These are phyloP conservation scores for Kodamaea ohmeri DNA, from an alignment of 1,139 yeast species.

Conservation along the genomic window DNA sequence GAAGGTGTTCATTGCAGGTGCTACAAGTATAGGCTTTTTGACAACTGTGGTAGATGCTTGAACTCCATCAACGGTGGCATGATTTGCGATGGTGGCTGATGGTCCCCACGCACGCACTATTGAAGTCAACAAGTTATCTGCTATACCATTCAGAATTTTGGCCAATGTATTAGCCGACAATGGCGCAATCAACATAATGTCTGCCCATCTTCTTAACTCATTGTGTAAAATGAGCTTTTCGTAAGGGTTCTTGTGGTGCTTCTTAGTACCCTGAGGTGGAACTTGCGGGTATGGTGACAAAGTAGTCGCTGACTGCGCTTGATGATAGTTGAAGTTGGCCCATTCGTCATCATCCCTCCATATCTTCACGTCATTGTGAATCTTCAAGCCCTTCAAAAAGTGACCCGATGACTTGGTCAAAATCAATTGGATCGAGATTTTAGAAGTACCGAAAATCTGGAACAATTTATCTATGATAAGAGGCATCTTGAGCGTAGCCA, in stretches of 20 bases:
- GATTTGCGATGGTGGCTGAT: slow-evolving; percentile 10
- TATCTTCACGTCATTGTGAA: slow-evolving; percentile 78
- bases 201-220: slow-evolving; percentile 94
- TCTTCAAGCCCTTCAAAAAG: slow-evolving; percentile 73
- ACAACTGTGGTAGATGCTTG: slow-evolving; percentile 14
- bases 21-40: slow-evolving; percentile 76
- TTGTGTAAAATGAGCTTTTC: slow-evolving; percentile 68
- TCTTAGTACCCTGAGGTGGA: slow-evolving; percentile 11
- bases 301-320: neutral
- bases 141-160: slow-evolving; percentile 84
- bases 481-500: slow-evolving; percentile 92
- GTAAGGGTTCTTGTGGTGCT: slow-evolving; percentile 37
- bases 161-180: slow-evolving; percentile 91
- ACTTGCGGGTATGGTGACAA: slow-evolving; percentile 2
- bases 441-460: slow-evolving; percentile 67
- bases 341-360: slow-evolving; percentile 97
- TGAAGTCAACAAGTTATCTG: slow-evolving; percentile 83
- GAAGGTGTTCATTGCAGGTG: slow-evolving; percentile 97
- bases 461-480: slow-evolving; percentile 77
- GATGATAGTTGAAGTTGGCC: slow-evolving; percentile 47
- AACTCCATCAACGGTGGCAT: neutral
- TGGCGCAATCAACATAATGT: slow-evolving; percentile 86
- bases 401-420: slow-evolving; percentile 83
- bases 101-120: slow-evolving; percentile 93
- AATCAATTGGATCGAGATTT: slow-evolving; percentile 79